Percentiles rank a stretch among this genome's conserved stretches.
Conservation (phyloP, 1,284 basidiomycete genomes). For the Sanguinoderma infundibulare region DNA sequence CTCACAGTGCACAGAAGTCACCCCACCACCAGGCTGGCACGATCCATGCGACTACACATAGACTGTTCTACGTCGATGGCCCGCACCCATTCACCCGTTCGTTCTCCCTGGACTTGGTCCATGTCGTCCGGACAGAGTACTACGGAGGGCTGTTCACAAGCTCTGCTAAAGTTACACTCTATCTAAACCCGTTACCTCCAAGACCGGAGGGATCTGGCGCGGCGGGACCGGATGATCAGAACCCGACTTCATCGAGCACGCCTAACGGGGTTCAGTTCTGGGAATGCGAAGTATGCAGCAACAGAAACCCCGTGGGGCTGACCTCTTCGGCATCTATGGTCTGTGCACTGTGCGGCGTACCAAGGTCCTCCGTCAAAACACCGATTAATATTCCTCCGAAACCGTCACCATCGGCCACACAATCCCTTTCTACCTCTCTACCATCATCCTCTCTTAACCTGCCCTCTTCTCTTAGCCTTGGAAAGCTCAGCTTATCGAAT, state of each 20-base stretch:
- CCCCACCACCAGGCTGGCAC: slow-evolving; percentile 74
- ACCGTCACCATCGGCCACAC: slow-evolving; percentile 34
- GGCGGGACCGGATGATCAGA: slow-evolving; percentile 3
- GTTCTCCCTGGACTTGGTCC: slow-evolving; percentile 67
- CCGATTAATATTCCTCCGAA: slow-evolving; percentile 27
- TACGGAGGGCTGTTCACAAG: slow-evolving; percentile 94
- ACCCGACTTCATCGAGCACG: slow-evolving; percentile 14
- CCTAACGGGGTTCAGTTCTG: slow-evolving; percentile 56
- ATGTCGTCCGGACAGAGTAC: slow-evolving; percentile 82
- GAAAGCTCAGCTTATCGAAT: slow-evolving; percentile 29
- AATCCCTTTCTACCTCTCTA: slow-evolving; percentile 39
- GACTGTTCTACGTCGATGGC: slow-evolving; percentile 82
- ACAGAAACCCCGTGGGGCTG: slow-evolving; percentile 74
- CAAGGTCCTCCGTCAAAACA: slow-evolving; percentile 45
- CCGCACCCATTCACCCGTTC: slow-evolving; percentile 52
- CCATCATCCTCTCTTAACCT: slow-evolving; percentile 37
- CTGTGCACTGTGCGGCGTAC: slow-evolving; percentile 79
- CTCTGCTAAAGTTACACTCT: slow-evolving; percentile 87
- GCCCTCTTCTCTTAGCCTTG: slow-evolving; percentile 33
- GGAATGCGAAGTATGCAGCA: slow-evolving; percentile 88
- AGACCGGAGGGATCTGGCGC: neutral
- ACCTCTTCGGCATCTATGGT: slow-evolving; percentile 63
- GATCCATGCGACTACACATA: slow-evolving; percentile 82
- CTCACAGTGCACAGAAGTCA: slow-evolving; percentile 80
- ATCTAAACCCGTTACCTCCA: slow-evolving; percentile 48